Base-by-base conservation (phyloP, 352 stramenopile species). In the Detonula confervacea region DNA sequence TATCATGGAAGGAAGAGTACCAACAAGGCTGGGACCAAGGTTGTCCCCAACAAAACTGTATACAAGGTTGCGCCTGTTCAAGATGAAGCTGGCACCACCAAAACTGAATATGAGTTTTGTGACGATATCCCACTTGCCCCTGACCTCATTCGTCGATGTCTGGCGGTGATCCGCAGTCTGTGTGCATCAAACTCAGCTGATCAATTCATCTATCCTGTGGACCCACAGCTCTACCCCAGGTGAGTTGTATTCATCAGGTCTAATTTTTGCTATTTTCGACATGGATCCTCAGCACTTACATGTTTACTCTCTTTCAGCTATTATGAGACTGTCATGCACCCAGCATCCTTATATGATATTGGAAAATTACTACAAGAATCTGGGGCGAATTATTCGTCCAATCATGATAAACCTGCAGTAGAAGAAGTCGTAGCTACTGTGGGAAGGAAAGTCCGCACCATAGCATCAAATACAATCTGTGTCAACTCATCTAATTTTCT, bases 201-300 rank as follows among this genome's bases (percentile, higher is more conserved):
- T 64, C 83, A 89, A 55, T 95, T 95, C 66, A 64, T 93, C 6
- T 93, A 90, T 68, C 90, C 90, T 18, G 88, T 93, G 18, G 90
- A 95, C 73, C 88, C 90, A 24, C 90, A 95, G 51, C 84, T 85
- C 14, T 92, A 92, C 75, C 90, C 88, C 49, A 76, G 71, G 78
- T 86, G 72, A 81, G 78, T 79, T 44, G 1, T 1, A 35, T 52
- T 44, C 7, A 30, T 61, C 16, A 39, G n/a, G 6, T 39, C 14
- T 44, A 12, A 2, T 6, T 22, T 39, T 20, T 60, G 14, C 25
- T n/a, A 39, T 14, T 61, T 61, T 61, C 29, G 12, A 16, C 33
- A 33, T 56, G 20, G 18, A 49, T 42, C 0, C 60, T 56, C 5
- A 57, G n/a, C 14, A 30, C 25, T 27, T 25, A 46, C n/a, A 22